phyloP scores from a whole-genome alignment of 805 yeast species.

The Isabelozyma gotoi region DNA sequence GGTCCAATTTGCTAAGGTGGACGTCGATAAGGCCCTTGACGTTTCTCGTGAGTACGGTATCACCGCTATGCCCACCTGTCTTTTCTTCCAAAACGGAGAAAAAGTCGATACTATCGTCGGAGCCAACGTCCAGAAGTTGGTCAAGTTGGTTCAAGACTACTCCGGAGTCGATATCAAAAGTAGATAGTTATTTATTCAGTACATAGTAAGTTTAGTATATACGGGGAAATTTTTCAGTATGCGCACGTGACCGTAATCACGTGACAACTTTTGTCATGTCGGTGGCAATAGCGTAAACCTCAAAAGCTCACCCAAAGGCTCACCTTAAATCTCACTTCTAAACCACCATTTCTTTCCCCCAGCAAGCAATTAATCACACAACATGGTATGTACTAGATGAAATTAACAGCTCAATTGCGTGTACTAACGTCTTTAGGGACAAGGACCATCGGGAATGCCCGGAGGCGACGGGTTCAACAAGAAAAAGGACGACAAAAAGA shows the following conservation, averaged over 20 bases:
- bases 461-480: constrained; percentile 48
- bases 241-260: too few relatives aligned
- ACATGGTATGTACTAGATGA: constrained; percentile 1
- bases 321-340: too few relatives aligned
- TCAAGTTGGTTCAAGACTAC: constrained; percentile 25
- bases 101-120: constrained; percentile 61
- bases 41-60: constrained; percentile 61
- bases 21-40: constrained; percentile 63
- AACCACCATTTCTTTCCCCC: too few relatives aligned
- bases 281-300: too few relatives aligned
- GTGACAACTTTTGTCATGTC: too few relatives aligned
- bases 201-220: too few relatives aligned
- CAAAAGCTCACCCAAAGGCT: too few relatives aligned
- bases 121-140: constrained; percentile 50
- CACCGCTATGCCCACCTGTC: constrained; percentile 76
- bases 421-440: constrained; percentile 37
- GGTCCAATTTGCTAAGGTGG: constrained; percentile 66
- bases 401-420: too few relatives aligned
- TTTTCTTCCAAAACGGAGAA: constrained; percentile 61
- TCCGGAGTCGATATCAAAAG: constrained; percentile 24
- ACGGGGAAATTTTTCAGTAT: too few relatives aligned
- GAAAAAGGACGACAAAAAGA: constrained; percentile 62
- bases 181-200: constrained; percentile 6
- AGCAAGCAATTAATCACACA: too few relatives aligned
- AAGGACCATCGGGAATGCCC: constrained; percentile 55